phyloP scores from a whole-genome alignment of 192 early-diverging fungal genomes.

The Mortierella antarctica region DNA sequence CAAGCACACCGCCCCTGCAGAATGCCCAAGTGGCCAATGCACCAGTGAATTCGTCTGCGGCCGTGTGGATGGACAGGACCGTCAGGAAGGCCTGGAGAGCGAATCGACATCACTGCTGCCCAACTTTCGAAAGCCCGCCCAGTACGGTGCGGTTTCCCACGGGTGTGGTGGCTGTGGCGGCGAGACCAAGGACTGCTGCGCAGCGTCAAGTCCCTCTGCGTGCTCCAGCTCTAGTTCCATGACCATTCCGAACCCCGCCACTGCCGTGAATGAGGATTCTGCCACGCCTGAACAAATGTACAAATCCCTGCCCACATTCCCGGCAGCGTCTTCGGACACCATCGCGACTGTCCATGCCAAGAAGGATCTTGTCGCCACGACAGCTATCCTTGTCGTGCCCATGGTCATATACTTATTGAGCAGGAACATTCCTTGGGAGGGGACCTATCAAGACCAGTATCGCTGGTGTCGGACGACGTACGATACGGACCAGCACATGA shows the following conservation, averaged over 20 bases:
- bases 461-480: slow-evolving; percentile 33
- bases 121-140: neutral
- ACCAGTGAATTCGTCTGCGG: slow-evolving; percentile 40
- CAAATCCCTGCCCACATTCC: slow-evolving; percentile 33
- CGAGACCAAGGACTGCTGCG: slow-evolving; percentile 12
- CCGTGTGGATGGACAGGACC: neutral
- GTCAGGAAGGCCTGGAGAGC: too few species aligned
- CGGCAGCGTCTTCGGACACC: neutral
- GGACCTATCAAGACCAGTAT: slow-evolving; percentile 12
- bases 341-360: slow-evolving; percentile 30
- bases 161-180: slow-evolving; percentile 2
- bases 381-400: slow-evolving; percentile 23
- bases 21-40: slow-evolving; percentile 36
- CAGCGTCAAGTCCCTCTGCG: slow-evolving; percentile 1
- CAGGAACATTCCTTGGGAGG: slow-evolving; percentile 33
- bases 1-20: slow-evolving; percentile 9
- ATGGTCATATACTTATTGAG: slow-evolving; percentile 22
- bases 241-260: neutral
- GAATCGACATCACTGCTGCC: slow-evolving; percentile 23
- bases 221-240: slow-evolving; percentile 8
- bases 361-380: slow-evolving; percentile 34
- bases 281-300: neutral
- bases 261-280: neutral
- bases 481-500: slow-evolving; percentile 27
- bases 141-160: slow-evolving; percentile 4